These are phyloP conservation scores for Calonectria crousiana DNA, from an alignment of 2,329 filamentous ascomycete genomes.

Conservation along the genomic window DNA sequence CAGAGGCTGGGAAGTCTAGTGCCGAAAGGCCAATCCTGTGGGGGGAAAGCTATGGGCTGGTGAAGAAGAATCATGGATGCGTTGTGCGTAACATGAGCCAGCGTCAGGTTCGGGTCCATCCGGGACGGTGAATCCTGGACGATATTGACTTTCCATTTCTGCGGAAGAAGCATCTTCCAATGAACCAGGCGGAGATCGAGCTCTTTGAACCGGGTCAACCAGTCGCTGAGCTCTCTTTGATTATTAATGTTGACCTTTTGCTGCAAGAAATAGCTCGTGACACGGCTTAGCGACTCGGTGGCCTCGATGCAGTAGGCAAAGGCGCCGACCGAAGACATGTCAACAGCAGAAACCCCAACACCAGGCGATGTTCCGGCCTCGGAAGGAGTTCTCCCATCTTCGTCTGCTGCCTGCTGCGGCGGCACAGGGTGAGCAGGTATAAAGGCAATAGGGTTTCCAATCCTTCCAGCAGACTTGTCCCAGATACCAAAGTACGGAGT, in stretches of 20 bases:
- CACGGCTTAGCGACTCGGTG: slow-evolving; percentile 56
- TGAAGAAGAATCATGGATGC: slow-evolving; percentile 61
- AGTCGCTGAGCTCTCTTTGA: slow-evolving; percentile 51
- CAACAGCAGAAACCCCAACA: slow-evolving; percentile 30
- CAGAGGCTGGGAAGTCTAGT: slow-evolving; percentile 54
- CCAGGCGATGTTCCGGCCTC: slow-evolving; percentile 30
- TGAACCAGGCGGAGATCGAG: slow-evolving; percentile 57
- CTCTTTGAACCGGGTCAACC: slow-evolving; percentile 59
- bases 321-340: slow-evolving; percentile 54
- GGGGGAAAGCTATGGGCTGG: slow-evolving; percentile 58
- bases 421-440: slow-evolving; percentile 38
- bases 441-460: slow-evolving; percentile 50
- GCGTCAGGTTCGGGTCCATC: slow-evolving; percentile 62
- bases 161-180: slow-evolving; percentile 37
- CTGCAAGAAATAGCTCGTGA: slow-evolving; percentile 57
- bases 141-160: slow-evolving; percentile 38
- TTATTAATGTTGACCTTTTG: slow-evolving; percentile 53
- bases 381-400: slow-evolving; percentile 19
- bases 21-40: slow-evolving; percentile 47
- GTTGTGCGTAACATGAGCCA: slow-evolving; percentile 61
- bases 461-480: slow-evolving; percentile 50
- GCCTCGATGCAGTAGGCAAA: slow-evolving; percentile 59
- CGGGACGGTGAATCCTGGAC: slow-evolving; percentile 19
- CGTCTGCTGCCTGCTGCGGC: slow-evolving; percentile 7
- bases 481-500: slow-evolving; percentile 57